Base-by-base conservation (phyloP, 108 stramenopile species). In the Thalassiosira profunda region DNA sequence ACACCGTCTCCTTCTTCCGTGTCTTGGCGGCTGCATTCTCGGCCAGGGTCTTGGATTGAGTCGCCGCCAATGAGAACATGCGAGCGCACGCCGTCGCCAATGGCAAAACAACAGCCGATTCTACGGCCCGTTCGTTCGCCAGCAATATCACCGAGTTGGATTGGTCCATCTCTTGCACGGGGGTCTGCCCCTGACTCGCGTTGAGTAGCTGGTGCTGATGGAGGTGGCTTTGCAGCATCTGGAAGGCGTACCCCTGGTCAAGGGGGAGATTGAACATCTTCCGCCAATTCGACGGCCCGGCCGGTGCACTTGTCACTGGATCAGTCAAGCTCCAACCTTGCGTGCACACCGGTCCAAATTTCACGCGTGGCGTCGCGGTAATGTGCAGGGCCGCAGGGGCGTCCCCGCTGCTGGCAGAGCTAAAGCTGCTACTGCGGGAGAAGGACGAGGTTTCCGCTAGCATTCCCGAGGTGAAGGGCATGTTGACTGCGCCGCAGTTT, bases 271-370 rank as follows among this genome's bases (percentile, higher is more conserved):
- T 47, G 70, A 78, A 86, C 58, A 91, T 71, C 15, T 47, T 45
- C 47, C 57, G 49, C 67, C 68, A 77, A n/a, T n/a, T 49, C 63
- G 24, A 24, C 11, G 15, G 10, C 17, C 17, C 21, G 9, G 35
- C 45, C 43, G 18, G 70, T 55, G 77, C 68, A 36, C 70, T 69
- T 6, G 45, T 31, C 9, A 34, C 58, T 1, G 91, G 87, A 82
- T 95, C 94, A 17, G 89, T 74, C 36, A 95, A 59, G 59, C 81
- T 87, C 91, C 89, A 95, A 10, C 89, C 87, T 10, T 77, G 51
- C 4, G 71, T 75, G 37, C 76, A 72, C 1, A 79, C 45, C 3
- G 54, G 48, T 2, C 55, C 67, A 57, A 90, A 92, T 65, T 95
- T 95, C 46, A 70, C 54, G 14, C 74, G 42, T 24, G 49, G 55